A percentile compares a stretch with the other conserved stretches of the same genome.
phyloP scores from a whole-genome alignment of 2,329 filamentous ascomycete genomes.

The Penicillium psychrosexuale region DNA sequence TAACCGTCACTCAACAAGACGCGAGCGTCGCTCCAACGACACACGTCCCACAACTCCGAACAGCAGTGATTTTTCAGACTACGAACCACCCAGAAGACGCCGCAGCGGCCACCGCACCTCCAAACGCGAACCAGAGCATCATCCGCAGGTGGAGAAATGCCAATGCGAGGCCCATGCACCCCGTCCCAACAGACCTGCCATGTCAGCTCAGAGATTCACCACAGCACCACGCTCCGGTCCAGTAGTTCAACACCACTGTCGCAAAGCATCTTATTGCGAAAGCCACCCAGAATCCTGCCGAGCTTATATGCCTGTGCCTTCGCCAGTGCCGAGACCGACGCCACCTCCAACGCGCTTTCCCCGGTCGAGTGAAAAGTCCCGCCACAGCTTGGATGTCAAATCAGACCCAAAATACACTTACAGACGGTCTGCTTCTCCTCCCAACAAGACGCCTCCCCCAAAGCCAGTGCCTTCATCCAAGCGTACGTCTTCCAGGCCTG shows the following conservation, averaged over 20 bases:
- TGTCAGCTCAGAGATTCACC: not conserved
- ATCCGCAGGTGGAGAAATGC: not conserved
- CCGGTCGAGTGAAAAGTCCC: not conserved
- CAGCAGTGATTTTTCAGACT: constrained; percentile 3
- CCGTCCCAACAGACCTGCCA: not conserved
- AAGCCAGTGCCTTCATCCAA: not conserved
- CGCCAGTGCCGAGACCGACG: not conserved
- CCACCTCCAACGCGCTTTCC: not conserved
- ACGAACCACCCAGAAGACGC: not conserved
- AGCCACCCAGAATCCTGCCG: not conserved
- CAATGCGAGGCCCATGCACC: not conserved
- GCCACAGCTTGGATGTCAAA: not conserved
- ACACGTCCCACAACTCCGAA: not conserved
- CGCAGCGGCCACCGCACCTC: not conserved
- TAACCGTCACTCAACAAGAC: not conserved
- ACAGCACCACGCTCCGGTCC: not conserved
- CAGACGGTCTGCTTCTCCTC: not conserved
- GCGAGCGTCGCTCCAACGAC: not conserved
- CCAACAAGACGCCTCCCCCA: not conserved
- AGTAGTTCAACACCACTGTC: not conserved
- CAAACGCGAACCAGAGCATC: not conserved
- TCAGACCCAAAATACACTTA: not conserved
- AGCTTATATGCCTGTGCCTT: not conserved
- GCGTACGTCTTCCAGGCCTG: not conserved
- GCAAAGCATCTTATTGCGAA: constrained; percentile 1